These are phyloP conservation scores for Podospora pseudocomata DNA, from an alignment of 495 filamentous ascomycete genomes.

Conservation along the genomic window DNA sequence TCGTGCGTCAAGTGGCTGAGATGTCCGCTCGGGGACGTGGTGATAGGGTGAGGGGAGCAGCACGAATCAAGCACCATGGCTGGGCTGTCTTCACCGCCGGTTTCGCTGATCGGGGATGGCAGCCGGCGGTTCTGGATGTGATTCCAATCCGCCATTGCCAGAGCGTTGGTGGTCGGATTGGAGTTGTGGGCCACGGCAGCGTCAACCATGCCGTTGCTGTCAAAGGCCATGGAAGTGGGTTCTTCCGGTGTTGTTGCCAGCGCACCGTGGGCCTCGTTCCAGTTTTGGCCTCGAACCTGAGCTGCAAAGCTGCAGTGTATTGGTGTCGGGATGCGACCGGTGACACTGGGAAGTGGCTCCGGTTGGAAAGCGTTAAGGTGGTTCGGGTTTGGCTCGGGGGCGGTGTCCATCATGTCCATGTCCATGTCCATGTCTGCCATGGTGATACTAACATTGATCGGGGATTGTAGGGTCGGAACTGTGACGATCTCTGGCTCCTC, in stretches of 20 bases:
- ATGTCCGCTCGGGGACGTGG: conserved; percentile 26
- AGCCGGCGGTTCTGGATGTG: conserved; percentile 53
- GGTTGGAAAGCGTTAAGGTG: conserved; percentile 31
- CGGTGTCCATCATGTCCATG: conserved; percentile 47
- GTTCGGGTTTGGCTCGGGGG: conserved; percentile 27
- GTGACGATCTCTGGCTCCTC: conserved; percentile 25
- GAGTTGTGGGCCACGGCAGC: conserved; percentile 25
- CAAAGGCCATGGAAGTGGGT: conserved; percentile 37
- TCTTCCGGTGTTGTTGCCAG: conserved; percentile 40
- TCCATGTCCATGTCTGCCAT: conserved; percentile 54
- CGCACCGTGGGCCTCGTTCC: conserved; percentile 30
- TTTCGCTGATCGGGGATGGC: conserved; percentile 70
- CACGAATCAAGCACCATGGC: conserved; percentile 38
- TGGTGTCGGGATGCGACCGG: conserved; percentile 51
- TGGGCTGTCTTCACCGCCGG: conserved; percentile 48
- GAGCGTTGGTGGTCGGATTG: conserved; percentile 30
- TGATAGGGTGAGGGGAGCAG: conserved; percentile 18
- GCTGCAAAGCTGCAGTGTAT: conserved; percentile 49
- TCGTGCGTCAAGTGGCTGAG: conserved; percentile 38
- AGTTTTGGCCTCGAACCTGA: conserved; percentile 44
- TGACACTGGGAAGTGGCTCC: conserved; percentile 29
- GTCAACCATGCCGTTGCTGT: conserved; percentile 30
- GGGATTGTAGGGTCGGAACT: conserved; percentile 10
- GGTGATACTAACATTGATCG: conserved; percentile 13
- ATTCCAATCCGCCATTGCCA: conserved; percentile 44